Base-by-base conservation (phyloP, 1,284 basidiomycete species). In the Nidula niveotomentosa region DNA sequence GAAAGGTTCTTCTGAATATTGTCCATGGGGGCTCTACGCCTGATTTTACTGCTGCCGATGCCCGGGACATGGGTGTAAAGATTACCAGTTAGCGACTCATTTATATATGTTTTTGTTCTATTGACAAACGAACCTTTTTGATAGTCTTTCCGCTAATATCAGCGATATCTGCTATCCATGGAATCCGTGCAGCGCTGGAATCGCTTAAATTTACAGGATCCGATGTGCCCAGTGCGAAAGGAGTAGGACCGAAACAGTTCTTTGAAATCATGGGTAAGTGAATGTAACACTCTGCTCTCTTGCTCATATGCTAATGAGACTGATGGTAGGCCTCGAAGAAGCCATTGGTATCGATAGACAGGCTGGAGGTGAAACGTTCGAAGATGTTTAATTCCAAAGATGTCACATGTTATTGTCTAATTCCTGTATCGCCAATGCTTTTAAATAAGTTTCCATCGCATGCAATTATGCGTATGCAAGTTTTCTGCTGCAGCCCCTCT, bases 11-110 rank as follows among this genome's bases (percentile, higher is more conserved):
- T 4, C 60, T 77, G 17, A 77, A 78, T 58, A 67, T 76, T 49
- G 73, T 79, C 34, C 70, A 71, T 36, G 75, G 75, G 1, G 76
- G 76, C 9, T 66, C 71, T 13, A 77, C 76, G 6, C 76, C 76
- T 23, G 69, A 71, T 48, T 71, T 76, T 53, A 74, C 75, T 30
- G 66, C 67, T 34, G 58, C 70, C 9, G 73, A 78, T 50, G 75
- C 74, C 34, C 67, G 71, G 54, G 60, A 65, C 13, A 64, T 75
- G 57, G 75, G 74, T 12, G 74, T 69, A n/a, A 76, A 73, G 57
- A 71, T 78, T 36, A 70, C 69, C 48, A 75, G 73, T 73, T 44
- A 51, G 63, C 56, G 15, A 39, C 1, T 30, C 30, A 30, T 30
- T 30, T 30, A 30, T 30, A 30, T 30, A 30, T 5, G 5, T 6